These are phyloP conservation scores for Pythium angustatum DNA, from an alignment of 352 stramenopile species.

Conservation along the genomic window DNA sequence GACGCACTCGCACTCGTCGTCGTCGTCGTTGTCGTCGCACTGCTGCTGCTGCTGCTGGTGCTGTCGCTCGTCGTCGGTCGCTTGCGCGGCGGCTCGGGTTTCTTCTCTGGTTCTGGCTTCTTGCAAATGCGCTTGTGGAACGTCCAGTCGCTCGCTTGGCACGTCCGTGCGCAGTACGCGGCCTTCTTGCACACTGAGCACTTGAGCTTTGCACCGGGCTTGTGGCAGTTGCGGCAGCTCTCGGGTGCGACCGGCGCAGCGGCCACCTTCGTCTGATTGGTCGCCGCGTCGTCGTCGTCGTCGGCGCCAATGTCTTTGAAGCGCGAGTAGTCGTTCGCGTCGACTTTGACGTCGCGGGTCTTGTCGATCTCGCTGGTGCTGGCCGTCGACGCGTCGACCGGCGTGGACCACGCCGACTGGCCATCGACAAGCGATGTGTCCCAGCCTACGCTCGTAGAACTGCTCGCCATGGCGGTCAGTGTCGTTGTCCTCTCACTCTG, in stretches of 20 bases:
- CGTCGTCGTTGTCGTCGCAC: slow-evolving; percentile 7
- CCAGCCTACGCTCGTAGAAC: slow-evolving; percentile 46
- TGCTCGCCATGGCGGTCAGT: not conserved
- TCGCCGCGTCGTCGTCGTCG: slow-evolving; percentile 37
- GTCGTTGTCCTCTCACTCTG: not conserved
- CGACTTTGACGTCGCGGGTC: slow-evolving; percentile 60
- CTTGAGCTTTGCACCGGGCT: slow-evolving; percentile 76
- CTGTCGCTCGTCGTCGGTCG: slow-evolving; percentile 28
- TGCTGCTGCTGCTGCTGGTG: not conserved
- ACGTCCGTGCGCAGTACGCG: slow-evolving; percentile 77
- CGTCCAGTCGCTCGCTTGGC: slow-evolving; percentile 81
- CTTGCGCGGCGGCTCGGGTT: slow-evolving; percentile 35
- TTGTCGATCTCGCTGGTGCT: slow-evolving; percentile 59
- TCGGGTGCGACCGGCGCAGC: slow-evolving; percentile 15
- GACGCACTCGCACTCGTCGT: slow-evolving; percentile 5
- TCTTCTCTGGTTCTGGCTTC: slow-evolving; percentile 66
- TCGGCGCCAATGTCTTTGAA: slow-evolving; percentile 74
- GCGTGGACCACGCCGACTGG: slow-evolving; percentile 29
- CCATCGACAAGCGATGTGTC: slow-evolving; percentile 40
- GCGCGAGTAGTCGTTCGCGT: slow-evolving; percentile 87
- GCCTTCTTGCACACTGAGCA: slow-evolving; percentile 88
- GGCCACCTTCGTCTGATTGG: slow-evolving; percentile 21
- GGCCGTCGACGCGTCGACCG: slow-evolving; percentile 27
- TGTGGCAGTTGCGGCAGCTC: slow-evolving; percentile 80
- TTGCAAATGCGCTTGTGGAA: slow-evolving; percentile 90